phyloP scores from a whole-genome alignment of 2,329 filamentous ascomycete genomes.

The Cladosporium sp. region DNA sequence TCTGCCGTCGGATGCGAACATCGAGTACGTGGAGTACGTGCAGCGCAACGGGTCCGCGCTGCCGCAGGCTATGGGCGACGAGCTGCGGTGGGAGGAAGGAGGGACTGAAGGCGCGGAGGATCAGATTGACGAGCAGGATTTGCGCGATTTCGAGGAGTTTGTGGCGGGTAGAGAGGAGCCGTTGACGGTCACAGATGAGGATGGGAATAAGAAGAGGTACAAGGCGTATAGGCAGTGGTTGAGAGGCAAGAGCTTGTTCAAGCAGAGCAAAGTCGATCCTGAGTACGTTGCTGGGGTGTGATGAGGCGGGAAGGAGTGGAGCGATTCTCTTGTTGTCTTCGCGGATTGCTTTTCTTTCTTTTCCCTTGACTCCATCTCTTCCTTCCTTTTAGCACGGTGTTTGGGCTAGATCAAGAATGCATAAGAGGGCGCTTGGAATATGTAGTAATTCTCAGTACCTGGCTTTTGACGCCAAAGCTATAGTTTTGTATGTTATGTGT shows the following conservation, averaged over 20 bases:
- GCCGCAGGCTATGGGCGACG: slow-evolving; percentile 11
- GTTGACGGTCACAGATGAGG: slow-evolving; percentile 82
- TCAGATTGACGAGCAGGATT: slow-evolving; percentile 61
- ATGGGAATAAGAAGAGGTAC: slow-evolving; percentile 88
- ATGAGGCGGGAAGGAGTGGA: background rate
- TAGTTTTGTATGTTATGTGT: slow-evolving; percentile 10
- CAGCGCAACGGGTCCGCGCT: slow-evolving; percentile 49
- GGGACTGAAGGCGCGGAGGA: slow-evolving; percentile 56
- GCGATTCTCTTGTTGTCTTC: background rate
- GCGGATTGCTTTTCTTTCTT: background rate
- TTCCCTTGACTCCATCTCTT: background rate
- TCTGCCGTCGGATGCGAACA: slow-evolving; percentile 55
- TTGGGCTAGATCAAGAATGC: background rate
- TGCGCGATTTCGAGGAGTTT: slow-evolving; percentile 74
- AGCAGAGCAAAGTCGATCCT: slow-evolving; percentile 66
- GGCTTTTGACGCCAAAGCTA: background rate
- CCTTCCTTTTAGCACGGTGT: background rate
- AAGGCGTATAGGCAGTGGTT: slow-evolving; percentile 97
- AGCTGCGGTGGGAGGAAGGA: slow-evolving; percentile 45
- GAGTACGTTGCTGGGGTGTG: slow-evolving; percentile 38
- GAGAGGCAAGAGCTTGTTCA: slow-evolving; percentile 91
- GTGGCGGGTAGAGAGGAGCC: slow-evolving; percentile 77
- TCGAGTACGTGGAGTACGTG: slow-evolving; percentile 80
- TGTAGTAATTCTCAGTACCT: background rate
- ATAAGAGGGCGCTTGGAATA: background rate